Evolutionary conservation across 2,329 filamentous ascomycete species (phyloP), one percentile per base, ranked within the genome.

Genomic region (Verticillium nubilum): DNA sequence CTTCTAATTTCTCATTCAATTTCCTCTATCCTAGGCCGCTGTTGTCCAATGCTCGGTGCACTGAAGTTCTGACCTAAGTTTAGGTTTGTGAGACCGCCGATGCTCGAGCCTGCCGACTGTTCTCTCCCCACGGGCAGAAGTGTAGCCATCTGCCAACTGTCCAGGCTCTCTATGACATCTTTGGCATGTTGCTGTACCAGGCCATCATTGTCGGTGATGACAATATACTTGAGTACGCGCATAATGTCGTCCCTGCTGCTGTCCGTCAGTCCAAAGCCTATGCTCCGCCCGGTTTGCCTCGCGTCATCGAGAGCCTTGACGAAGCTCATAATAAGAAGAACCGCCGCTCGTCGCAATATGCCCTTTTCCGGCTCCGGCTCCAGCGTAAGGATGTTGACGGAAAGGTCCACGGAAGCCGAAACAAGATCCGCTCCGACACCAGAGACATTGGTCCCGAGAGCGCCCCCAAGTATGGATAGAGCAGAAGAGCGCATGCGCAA

Each of bases 401-500:
- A 83, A 27, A 90, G 75, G 63, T 91, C 88, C 12, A 91, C 76
- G 1, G 81, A 80, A 2, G 78, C 77, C 10, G 82, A 81, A 13
- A 84, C 77, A 17, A 86, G 66, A 6, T 74, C 69, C 0, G 84
- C 69, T 1, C 83, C 82, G 27, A 88, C 71, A 0, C 84, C 85
- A 1, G 74, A 72, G 4, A 87, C 74, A 63, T 86, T 87, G 1
- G 79, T 82, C 68, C 91, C 87, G 27, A 91, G 71, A 0, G 79
- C 78, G 1, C 74, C 74, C 0, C 83, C 82, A 52, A 92, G 76
- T 54, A 92, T 80, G 4, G 87, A 88, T 6, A 92, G 70, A 4
- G 88, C 86, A 25, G 88, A 91, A 15, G 87, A 76, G 1, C 89
- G 84, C 64, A 92, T 82, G 4, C 89, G 80, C 13, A 91, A 76